Conservation (phyloP, 2,329 filamentous ascomycete species). For the Paracamarosporium sp. region DNA sequence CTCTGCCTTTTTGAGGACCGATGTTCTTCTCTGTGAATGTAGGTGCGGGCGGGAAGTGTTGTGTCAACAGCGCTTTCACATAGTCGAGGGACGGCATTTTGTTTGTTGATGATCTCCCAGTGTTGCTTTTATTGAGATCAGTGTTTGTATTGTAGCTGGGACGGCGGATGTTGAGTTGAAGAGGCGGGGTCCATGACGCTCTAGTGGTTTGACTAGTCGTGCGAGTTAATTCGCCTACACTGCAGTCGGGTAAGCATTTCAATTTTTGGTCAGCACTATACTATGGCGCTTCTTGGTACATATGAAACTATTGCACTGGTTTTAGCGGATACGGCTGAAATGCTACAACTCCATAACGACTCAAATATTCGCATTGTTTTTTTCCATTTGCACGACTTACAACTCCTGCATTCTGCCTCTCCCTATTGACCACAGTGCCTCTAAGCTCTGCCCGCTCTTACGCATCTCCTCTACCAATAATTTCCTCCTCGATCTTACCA, state of each 20-base stretch:
- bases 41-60: conserved; percentile 4
- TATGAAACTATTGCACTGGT: no score
- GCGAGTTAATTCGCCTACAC: no score
- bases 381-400: no score
- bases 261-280: no score
- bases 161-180: neutral
- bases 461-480: conserved; percentile 14
- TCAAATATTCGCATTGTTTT: no score
- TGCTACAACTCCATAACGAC: no score
- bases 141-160: neutral
- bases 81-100: neutral
- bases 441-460: neutral
- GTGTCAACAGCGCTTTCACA: conserved; percentile 2
- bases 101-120: neutral
- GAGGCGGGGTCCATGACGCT: no score
- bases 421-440: neutral
- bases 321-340: no score
- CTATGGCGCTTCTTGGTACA: no score
- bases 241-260: no score
- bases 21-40: conserved; percentile 10
- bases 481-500: conserved; percentile 43
- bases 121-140: neutral
- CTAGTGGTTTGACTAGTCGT: no score
- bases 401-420: neutral
- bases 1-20: conserved; percentile 34